These are phyloP conservation scores for Porodaedalea pini DNA, from an alignment of 1,284 basidiomycete species.

Conservation along the genomic window DNA sequence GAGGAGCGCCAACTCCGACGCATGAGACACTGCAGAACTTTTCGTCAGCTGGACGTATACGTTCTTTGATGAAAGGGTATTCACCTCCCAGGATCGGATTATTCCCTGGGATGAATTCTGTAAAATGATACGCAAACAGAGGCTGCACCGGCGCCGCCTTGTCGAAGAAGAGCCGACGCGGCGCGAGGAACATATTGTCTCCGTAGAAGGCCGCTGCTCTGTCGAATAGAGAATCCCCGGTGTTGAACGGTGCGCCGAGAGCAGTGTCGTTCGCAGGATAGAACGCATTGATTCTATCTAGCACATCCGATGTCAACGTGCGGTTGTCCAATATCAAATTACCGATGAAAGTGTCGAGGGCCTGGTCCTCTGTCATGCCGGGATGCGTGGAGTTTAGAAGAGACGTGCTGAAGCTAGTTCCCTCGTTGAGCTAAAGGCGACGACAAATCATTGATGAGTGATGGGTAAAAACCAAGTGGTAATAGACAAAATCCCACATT, in stretches of 20 bases:
- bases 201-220: constrained; percentile 53
- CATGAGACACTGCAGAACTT: constrained; percentile 43
- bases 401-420: constrained; percentile 39
- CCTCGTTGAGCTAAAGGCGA: constrained; percentile 46
- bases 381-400: constrained; percentile 37
- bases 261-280: constrained; percentile 48
- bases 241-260: constrained; percentile 48
- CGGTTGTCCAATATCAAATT: constrained; percentile 47
- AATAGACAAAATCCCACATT: constrained; percentile 40
- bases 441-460: not conserved
- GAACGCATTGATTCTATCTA: constrained; percentile 36
- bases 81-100: constrained; percentile 41
- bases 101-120: constrained; percentile 52
- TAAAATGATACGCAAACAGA: constrained; percentile 52
- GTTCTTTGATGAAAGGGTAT: constrained; percentile 18
- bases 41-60: not conserved
- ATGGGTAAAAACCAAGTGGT: not conserved
- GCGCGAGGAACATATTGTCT: constrained; percentile 50
- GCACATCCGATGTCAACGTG: constrained; percentile 39
- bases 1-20: constrained; percentile 45
- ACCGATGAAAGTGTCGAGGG: constrained; percentile 45
- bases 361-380: constrained; percentile 35
- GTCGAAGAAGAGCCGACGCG: constrained; percentile 47
- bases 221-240: constrained; percentile 57
- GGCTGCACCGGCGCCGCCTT: constrained; percentile 42